Conservation (phyloP, 306 rosid species). For the Pyrus communis region DNA sequence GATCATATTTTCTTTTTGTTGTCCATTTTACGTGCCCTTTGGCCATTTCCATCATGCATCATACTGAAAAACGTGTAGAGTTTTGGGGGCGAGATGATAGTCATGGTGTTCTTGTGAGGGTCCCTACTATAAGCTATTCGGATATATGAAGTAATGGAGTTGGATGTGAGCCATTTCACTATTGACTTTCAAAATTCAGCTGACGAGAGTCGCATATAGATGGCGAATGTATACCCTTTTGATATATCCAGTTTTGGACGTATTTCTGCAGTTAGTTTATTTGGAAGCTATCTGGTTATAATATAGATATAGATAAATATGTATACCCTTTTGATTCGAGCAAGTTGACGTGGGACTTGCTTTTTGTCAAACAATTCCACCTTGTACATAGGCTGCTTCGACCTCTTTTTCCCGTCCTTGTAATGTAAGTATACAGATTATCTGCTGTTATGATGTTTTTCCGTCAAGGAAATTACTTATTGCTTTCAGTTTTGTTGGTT, state of each 20-base stretch:
- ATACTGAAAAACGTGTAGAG: background rate
- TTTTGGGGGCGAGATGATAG: background rate
- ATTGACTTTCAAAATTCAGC: constrained; percentile 9
- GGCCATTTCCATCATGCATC: background rate
- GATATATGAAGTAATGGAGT: constrained; percentile 27
- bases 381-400: constrained; percentile 37
- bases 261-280: constrained; percentile 30
- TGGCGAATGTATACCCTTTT: constrained; percentile 12
- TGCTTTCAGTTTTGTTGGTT: background rate
- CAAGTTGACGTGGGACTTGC: constrained; percentile 27
- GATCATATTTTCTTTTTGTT: background rate
- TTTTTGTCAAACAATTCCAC: constrained; percentile 20
- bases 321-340: constrained; percentile 8
- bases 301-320: constrained; percentile 13
- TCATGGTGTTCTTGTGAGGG: constrained; percentile 11
- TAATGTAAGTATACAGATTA: constrained; percentile 33
- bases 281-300: constrained; percentile 13
- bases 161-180: constrained; percentile 17
- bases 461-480: background rate
- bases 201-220: constrained; percentile 28
- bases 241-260: constrained; percentile 45
- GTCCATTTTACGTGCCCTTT: background rate
- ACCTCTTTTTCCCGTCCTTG: constrained; percentile 12
- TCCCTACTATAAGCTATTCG: constrained; percentile 29
- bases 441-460: background rate